Percentiles rank a stretch among this genome's conserved stretches.
Conservation (phyloP, 352 stramenopile genomes). For the Globisporangium takayamanum region DNA sequence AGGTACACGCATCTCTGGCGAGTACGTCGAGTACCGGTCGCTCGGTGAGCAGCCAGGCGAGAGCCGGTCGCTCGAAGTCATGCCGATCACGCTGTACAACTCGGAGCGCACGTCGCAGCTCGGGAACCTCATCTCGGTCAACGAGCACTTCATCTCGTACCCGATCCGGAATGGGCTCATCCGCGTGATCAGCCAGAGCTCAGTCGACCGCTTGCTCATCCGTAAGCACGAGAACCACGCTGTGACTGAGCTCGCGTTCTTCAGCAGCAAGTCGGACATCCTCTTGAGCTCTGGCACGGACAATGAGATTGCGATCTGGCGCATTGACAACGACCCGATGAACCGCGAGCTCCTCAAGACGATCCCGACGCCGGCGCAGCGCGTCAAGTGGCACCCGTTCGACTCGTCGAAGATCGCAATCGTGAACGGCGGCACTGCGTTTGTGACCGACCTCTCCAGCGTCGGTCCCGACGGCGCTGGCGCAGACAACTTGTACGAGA, state of each 20-base stretch:
- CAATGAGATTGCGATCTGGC: slow-evolving; percentile 69
- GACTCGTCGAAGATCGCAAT: slow-evolving; percentile 72
- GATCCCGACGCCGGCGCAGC: slow-evolving; percentile 48
- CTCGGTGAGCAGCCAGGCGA: slow-evolving; percentile 30
- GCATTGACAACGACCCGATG: slow-evolving; percentile 64
- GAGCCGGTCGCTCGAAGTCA: slow-evolving; percentile 72
- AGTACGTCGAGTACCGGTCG: slow-evolving; percentile 47
- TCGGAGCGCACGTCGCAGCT: slow-evolving; percentile 69
- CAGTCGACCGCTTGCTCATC: slow-evolving; percentile 62
- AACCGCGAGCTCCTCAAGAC: slow-evolving; percentile 60
- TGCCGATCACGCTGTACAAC: slow-evolving; percentile 76
- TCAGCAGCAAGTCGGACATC: slow-evolving; percentile 62
- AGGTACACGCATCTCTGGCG: slow-evolving; percentile 38
- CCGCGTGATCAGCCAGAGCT: slow-evolving; percentile 78
- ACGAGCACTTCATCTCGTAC: slow-evolving; percentile 84
- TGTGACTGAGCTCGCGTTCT: slow-evolving; percentile 74
- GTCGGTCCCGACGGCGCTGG: slow-evolving; percentile 31
- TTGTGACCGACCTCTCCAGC: slow-evolving; percentile 50
- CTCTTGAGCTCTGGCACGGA: slow-evolving; percentile 60
- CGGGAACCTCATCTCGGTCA: slow-evolving; percentile 74
- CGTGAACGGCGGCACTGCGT: slow-evolving; percentile 56
- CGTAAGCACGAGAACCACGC: slow-evolving; percentile 69
- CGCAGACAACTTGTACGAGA: slow-evolving; percentile 53
- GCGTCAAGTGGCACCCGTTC: slow-evolving; percentile 76
- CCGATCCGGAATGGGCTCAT: slow-evolving; percentile 81